phyloP scores from a whole-genome alignment of 1,284 basidiomycete genomes.

The Wolfiporia cocos region DNA sequence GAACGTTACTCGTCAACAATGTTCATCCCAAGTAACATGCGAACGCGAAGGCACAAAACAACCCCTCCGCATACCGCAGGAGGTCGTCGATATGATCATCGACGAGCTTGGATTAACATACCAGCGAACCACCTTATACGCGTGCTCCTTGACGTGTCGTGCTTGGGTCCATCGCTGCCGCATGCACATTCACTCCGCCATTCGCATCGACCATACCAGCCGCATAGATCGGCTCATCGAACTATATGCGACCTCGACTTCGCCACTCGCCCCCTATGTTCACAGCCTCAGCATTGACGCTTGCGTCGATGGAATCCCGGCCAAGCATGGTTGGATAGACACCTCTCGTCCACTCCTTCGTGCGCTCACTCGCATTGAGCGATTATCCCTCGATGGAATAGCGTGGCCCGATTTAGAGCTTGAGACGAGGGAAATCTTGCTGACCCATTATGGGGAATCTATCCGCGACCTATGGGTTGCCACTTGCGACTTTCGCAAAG shows the following conservation, averaged over 20 bases:
- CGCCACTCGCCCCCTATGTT: slow-evolving; percentile 6
- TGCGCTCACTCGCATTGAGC: background rate
- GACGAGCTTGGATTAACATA: slow-evolving; percentile 6
- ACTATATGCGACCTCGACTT: slow-evolving; percentile 7
- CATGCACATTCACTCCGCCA: slow-evolving; percentile 5
- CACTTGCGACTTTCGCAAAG: slow-evolving; percentile 7
- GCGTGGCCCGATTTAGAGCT: slow-evolving; percentile 5
- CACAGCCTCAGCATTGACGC: slow-evolving; percentile 10
- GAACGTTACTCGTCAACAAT: background rate
- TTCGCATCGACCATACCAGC: slow-evolving; percentile 4
- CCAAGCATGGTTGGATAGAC: slow-evolving; percentile 6
- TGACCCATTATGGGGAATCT: slow-evolving; percentile 1
- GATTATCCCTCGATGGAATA: slow-evolving; percentile 7
- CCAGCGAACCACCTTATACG: slow-evolving; percentile 4
- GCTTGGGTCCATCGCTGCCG: slow-evolving; percentile 8
- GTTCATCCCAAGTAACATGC: background rate
- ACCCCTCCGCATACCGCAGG: slow-evolving; percentile 5
- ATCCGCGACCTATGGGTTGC: slow-evolving; percentile 6
- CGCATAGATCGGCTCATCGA: slow-evolving; percentile 3
- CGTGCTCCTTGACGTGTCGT: slow-evolving; percentile 10
- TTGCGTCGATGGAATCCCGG: slow-evolving; percentile 5
- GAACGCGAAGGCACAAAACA: background rate
- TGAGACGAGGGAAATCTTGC: slow-evolving; percentile 1
- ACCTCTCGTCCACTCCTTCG: background rate
- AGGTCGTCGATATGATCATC: slow-evolving; percentile 8